Conservation (phyloP, 2,329 filamentous ascomycete species). For the Domatiomyces globalis region DNA sequence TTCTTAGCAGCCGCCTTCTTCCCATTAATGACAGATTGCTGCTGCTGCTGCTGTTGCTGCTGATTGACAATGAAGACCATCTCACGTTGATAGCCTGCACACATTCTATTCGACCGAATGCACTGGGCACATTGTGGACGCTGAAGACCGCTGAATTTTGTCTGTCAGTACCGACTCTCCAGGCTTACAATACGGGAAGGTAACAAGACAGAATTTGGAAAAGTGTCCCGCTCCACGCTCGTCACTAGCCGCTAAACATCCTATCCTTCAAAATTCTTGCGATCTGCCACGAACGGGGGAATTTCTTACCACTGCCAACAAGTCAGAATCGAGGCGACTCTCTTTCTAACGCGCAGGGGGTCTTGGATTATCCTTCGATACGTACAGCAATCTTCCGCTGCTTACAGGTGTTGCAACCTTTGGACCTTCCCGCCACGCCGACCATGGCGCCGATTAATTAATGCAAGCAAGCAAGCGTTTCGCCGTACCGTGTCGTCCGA, state of each 20-base stretch:
- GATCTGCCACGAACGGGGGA: too few species aligned
- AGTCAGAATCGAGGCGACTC: too few species aligned
- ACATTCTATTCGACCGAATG: constrained; percentile 20
- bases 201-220: too few species aligned
- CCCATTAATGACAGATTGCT: constrained; percentile 3
- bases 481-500: too few species aligned
- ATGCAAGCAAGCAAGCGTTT: not conserved
- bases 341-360: too few species aligned
- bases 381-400: constrained; percentile 19
- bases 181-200: constrained; percentile 1
- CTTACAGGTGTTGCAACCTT: constrained; percentile 20
- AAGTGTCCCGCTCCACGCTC: too few species aligned
- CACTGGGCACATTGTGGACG: constrained; percentile 21
- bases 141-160: constrained; percentile 21
- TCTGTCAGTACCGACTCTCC: not conserved
- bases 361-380: too few species aligned
- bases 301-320: too few species aligned
- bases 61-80: constrained; percentile 20
- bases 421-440: constrained; percentile 18
- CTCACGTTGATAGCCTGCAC: constrained; percentile 21
- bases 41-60: constrained; percentile 6
- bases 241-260: too few species aligned
- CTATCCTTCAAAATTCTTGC: too few species aligned
- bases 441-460: constrained; percentile 12
- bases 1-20: not conserved